Evolutionary conservation across 768 basidiomycete species (phyloP).

Genomic region (Lactarius quietus): DNA sequence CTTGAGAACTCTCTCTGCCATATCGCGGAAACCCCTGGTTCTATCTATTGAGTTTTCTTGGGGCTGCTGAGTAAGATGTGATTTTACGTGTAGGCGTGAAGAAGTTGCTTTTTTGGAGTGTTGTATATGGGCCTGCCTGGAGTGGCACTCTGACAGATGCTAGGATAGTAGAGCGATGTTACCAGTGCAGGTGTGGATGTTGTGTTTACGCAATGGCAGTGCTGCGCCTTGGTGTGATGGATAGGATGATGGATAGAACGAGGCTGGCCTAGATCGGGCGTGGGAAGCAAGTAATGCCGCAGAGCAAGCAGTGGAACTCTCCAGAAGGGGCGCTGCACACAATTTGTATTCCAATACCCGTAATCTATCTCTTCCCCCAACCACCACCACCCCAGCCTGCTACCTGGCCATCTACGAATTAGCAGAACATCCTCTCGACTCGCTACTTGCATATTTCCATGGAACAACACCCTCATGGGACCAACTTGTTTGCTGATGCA

Average conservation of each 20-base stretch:
- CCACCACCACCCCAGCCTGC: neutral
- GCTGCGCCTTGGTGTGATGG: neutral
- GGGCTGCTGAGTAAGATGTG: neutral
- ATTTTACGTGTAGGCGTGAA: neutral
- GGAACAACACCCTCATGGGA: slow-evolving; percentile 11
- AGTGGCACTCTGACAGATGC: neutral
- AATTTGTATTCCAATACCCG: neutral
- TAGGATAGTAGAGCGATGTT: neutral
- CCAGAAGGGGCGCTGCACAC: neutral
- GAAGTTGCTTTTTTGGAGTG: neutral
- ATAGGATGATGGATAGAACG: neutral
- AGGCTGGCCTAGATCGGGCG: neutral
- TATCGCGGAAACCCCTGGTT: neutral
- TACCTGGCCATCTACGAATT: neutral
- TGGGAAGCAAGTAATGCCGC: neutral
- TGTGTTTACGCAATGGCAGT: neutral
- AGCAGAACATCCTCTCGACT: neutral
- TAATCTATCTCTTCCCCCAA: neutral
- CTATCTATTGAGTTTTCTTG: neutral
- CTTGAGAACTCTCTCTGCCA: neutral
- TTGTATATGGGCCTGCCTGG: neutral
- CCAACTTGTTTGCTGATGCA: slow-evolving; percentile 1
- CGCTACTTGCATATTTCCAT: neutral
- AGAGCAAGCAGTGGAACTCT: neutral
- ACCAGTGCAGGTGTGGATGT: neutral